Evolutionary conservation across 2,329 filamentous ascomycete genomes (phyloP), one percentile per base, ranked within the genome.

Genomic region (Ceratocystis ficicola): DNA sequence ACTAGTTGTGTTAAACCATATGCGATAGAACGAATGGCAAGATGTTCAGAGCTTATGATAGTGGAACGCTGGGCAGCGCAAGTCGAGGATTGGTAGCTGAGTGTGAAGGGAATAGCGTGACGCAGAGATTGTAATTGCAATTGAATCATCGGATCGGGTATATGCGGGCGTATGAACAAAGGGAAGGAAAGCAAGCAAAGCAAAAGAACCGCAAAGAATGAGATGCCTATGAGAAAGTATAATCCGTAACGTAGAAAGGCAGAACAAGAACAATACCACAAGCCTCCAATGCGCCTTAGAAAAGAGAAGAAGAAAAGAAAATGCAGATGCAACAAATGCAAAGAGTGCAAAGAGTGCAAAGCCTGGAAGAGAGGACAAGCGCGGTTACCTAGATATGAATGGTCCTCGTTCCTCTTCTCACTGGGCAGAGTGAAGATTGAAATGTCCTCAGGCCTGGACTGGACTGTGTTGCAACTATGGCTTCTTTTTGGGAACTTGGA

Each of bases 141-240:
- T 46, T 66, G 61, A 66, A 66, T 66, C 65, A 66, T 66, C 65
- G 65, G 65, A 60, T 64, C 65, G 30, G 44, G 65, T 60, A 25
- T n/a, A 15, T 44, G 32, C 8, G 41, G 17, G 20, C 32, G 41
- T 36, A 44, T 44, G 30, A 8, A 17, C 59, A 20, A 12, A 50
- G 17, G 30, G 25, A 50, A 63, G 17, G 12, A 48, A 50, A 63
- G 20, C 17, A 41, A 44, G 44, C 36, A 62, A 46, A 48, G 17
- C 17, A 48, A 48, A 30, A 30, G 41, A 46, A 25, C 44, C 8
- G 15, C 25, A 22, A 32, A n/a, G 17, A 63, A 12, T 25, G 36
- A 25, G 10, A 62, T 25, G 41, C 22, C 60, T 28, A 48, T 22
- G 12, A 22, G 6, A 32, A 15, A 57, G 22, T 57, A 6, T 41